Conservation (phyloP, 2,329 filamentous ascomycete genomes). For the Leptographium wingfieldii region DNA sequence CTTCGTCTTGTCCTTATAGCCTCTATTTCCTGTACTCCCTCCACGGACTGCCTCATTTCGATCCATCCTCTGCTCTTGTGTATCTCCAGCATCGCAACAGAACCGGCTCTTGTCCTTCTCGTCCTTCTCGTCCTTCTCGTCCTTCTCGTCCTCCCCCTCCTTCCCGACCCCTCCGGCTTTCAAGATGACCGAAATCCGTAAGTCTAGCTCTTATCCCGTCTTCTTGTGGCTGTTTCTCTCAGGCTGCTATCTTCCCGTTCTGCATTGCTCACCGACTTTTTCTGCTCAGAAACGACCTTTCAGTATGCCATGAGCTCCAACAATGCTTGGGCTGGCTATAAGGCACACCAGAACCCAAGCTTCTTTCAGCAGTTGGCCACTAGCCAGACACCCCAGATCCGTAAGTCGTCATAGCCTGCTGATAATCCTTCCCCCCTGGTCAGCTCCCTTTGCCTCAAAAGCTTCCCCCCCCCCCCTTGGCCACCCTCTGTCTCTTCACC, state of each 20-base stretch:
- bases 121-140: not conserved
- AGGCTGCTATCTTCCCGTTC: not conserved
- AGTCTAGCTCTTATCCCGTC: not conserved
- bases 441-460: not conserved
- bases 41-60: not conserved
- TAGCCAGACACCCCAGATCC: conserved; percentile 53
- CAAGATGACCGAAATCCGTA: not conserved
- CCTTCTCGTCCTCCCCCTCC: not conserved
- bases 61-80: not conserved
- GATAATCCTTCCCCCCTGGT: not conserved
- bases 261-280: not conserved
- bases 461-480: not conserved
- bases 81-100: not conserved
- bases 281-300: conserved; percentile 40
- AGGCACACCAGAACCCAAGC: conserved; percentile 50
- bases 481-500: not conserved
- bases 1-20: not conserved
- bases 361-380: conserved; percentile 57
- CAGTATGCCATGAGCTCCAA: conserved; percentile 54
- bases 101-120: not conserved
- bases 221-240: not conserved
- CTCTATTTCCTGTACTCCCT: not conserved
- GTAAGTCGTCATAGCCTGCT: conserved; percentile 19
- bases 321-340: conserved; percentile 56
- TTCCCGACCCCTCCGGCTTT: not conserved